A percentile compares a stretch with the other conserved stretches of the same genome.
Evolutionary conservation across 257 asterid genomes (phyloP).

Genomic region (Primulina eburnea): DNA sequence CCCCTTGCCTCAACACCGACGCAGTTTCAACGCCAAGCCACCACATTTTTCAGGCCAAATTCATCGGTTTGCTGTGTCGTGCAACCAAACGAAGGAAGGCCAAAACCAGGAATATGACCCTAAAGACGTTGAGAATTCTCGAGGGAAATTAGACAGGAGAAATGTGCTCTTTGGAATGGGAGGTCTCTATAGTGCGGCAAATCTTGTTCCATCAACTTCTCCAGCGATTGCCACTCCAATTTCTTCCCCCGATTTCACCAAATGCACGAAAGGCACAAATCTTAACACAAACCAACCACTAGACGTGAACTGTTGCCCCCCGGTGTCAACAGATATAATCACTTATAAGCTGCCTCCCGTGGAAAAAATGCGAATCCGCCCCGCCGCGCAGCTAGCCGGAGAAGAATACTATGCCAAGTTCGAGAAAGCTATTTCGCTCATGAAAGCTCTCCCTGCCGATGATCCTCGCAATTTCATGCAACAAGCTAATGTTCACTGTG

Average conservation of each 20-base stretch:
- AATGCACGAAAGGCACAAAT: conserved; percentile 35
- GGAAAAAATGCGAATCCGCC: conserved; percentile 29
- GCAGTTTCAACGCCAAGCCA: not conserved
- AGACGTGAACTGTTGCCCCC: conserved; percentile 42
- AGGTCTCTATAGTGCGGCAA: conserved; percentile 30
- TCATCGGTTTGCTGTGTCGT: conserved; percentile 19
- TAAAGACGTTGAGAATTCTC: conserved; percentile 3
- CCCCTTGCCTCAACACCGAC: conserved; percentile 2
- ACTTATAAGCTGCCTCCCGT: conserved; percentile 33
- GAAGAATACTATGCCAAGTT: conserved; percentile 37
- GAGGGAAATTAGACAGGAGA: conserved; percentile 31
- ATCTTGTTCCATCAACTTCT: conserved; percentile 1
- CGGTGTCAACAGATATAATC: conserved; percentile 12
- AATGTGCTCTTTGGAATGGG: conserved; percentile 36
- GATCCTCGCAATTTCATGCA: conserved; percentile 44
- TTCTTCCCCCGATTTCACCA: conserved; percentile 37
- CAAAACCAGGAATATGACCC: not conserved
- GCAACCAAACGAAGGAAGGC: conserved; percentile 19
- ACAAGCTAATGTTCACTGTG: conserved; percentile 52
- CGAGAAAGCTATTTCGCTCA: conserved; percentile 31
- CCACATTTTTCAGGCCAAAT: conserved; percentile 17
- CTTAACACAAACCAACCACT: conserved; percentile 36
- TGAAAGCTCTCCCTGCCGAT: conserved; percentile 39
- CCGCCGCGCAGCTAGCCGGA: conserved; percentile 36
- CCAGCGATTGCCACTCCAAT: conserved; percentile 30